These are phyloP conservation scores for Geosmithia flava DNA, from an alignment of 2,329 filamentous ascomycete species.

Conservation along the genomic window DNA sequence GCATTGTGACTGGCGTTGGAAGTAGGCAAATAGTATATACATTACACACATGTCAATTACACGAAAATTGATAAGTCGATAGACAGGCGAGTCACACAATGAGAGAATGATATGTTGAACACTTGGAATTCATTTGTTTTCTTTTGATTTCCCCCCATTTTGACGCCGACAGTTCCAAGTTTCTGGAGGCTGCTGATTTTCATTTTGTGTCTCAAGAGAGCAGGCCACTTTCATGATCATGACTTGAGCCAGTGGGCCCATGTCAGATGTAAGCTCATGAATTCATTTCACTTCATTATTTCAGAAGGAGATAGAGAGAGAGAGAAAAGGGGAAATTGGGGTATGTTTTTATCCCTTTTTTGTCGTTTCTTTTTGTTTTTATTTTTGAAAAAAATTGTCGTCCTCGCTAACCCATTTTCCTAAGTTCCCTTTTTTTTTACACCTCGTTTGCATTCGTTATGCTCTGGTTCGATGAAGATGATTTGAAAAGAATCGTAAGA, in stretches of 20 bases:
- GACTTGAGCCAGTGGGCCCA: too few relatives aligned
- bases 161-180: conserved; percentile 16
- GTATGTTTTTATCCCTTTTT: background rate
- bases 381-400: background rate
- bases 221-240: conserved; percentile 11
- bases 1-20: background rate
- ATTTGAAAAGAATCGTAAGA: background rate
- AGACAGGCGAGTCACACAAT: too few relatives aligned
- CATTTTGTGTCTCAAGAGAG: conserved; percentile 13
- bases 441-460: background rate
- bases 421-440: background rate
- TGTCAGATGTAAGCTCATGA: too few relatives aligned
- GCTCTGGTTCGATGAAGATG: background rate
- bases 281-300: background rate
- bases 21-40: background rate
- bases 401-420: background rate
- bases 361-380: background rate
- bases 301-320: background rate
- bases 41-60: background rate
- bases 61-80: background rate
- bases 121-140: background rate
- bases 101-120: too few relatives aligned
- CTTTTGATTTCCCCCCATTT: conserved; percentile 3
- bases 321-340: too few relatives aligned
- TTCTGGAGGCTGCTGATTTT: conserved; percentile 11